A percentile compares a stretch with the other conserved stretches of the same genome.
phyloP scores from a whole-genome alignment of 2,329 filamentous ascomycete species.

The Plectosphaerella cucumerina region DNA sequence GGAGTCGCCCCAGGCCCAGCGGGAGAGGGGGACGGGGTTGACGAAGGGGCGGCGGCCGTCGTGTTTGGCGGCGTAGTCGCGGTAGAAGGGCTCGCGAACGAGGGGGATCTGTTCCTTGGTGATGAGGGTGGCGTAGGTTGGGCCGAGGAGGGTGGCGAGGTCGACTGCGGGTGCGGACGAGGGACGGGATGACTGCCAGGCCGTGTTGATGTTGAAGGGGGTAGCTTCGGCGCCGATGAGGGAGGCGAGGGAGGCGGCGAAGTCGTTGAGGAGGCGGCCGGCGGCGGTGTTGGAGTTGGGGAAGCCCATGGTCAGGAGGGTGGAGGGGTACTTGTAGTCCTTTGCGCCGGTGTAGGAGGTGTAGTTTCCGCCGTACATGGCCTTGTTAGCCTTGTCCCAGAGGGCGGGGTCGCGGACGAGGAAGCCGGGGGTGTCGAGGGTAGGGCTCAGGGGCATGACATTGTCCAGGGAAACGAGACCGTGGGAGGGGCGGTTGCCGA shows the following conservation, averaged over 20 bases:
- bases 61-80: constrained; percentile 30
- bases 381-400: constrained; percentile 27
- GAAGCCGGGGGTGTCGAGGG: constrained; percentile 40
- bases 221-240: constrained; percentile 18
- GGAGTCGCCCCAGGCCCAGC: constrained; percentile 30
- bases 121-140: constrained; percentile 31
- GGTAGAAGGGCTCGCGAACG: constrained; percentile 32
- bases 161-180: constrained; percentile 8
- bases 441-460: constrained; percentile 35
- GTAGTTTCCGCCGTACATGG: constrained; percentile 27
- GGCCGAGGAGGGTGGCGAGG: constrained; percentile 20
- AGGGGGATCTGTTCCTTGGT: constrained; percentile 30
- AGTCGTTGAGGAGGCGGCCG: constrained; percentile 18
- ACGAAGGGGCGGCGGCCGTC: constrained; percentile 30
- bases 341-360: constrained; percentile 15
- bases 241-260: constrained; percentile 19
- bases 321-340: constrained; percentile 13
- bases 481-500: constrained; percentile 40
- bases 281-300: constrained; percentile 13
- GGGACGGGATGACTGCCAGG: constrained; percentile 21
- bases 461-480: constrained; percentile 33
- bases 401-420: constrained; percentile 29
- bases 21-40: constrained; percentile 27
- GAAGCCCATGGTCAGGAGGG: constrained; percentile 24
- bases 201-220: constrained; percentile 14